Conservation (phyloP, 495 filamentous ascomycete genomes). For the Cercophora samala region DNA sequence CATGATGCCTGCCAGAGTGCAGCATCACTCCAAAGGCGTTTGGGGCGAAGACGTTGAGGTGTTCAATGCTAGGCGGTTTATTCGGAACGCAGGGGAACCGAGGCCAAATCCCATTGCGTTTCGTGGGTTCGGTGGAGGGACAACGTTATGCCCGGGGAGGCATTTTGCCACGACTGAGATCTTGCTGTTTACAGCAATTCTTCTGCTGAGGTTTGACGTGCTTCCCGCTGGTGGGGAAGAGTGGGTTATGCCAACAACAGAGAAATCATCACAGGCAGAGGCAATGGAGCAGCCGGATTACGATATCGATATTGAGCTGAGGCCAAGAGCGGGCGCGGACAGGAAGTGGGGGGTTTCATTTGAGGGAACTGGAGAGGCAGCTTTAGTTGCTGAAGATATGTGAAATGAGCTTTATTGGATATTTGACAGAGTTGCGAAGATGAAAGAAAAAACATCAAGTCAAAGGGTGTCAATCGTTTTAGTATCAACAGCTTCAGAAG, state of each 20-base stretch:
- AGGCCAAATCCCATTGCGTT: slow-evolving; percentile 33
- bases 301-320: slow-evolving; percentile 26
- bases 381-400: slow-evolving; percentile 20
- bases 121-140: slow-evolving; percentile 34
- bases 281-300: slow-evolving; percentile 25
- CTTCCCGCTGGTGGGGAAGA: slow-evolving; percentile 15
- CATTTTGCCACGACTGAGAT: slow-evolving; percentile 38
- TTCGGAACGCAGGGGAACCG: slow-evolving; percentile 5
- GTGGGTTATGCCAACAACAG: slow-evolving; percentile 26
- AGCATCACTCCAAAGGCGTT: slow-evolving; percentile 25
- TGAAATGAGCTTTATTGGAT: background rate
- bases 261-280: slow-evolving; percentile 24
- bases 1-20: slow-evolving; percentile 29
- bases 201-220: slow-evolving; percentile 43
- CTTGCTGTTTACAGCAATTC: slow-evolving; percentile 34
- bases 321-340: slow-evolving; percentile 10
- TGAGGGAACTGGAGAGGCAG: slow-evolving; percentile 16
- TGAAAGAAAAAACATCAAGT: no score
- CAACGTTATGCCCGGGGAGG: slow-evolving; percentile 35
- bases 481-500: no score
- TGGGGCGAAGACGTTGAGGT: slow-evolving; percentile 31
- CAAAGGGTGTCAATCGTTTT: no score
- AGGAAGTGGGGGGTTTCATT: slow-evolving; percentile 21
- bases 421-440: no score
- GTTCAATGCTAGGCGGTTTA: slow-evolving; percentile 36